Conservation (phyloP, 495 filamentous ascomycete genomes). For the Chaetomidium leptoderma region DNA sequence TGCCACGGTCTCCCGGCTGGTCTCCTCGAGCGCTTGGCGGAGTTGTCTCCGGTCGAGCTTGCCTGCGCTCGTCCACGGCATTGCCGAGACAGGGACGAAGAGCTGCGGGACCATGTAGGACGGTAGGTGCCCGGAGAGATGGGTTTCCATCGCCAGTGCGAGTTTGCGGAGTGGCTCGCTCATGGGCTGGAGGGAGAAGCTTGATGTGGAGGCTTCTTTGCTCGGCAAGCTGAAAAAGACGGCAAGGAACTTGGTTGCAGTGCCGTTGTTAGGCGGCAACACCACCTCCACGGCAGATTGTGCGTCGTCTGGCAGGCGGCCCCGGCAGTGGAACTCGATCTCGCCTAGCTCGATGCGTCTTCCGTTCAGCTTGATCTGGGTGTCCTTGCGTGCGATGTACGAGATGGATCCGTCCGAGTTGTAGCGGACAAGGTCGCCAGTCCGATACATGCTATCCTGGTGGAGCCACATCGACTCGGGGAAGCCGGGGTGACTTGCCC, state of each 20-base stretch:
- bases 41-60: constrained; percentile 13
- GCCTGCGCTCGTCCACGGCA: constrained; percentile 6
- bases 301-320: neutral
- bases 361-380: constrained; percentile 32
- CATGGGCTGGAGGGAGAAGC: neutral
- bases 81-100: neutral
- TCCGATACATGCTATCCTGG: constrained; percentile 56
- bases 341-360: constrained; percentile 39
- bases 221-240: constrained; percentile 11
- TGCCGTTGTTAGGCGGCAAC: neutral
- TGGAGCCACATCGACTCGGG: neutral
- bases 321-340: constrained; percentile 48
- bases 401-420: constrained; percentile 47
- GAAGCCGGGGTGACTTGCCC: neutral
- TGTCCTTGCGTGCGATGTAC: constrained; percentile 36
- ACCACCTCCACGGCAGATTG: constrained; percentile 7
- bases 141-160: neutral
- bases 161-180: too few species aligned
- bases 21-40: constrained; percentile 13
- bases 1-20: constrained; percentile 6
- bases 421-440: constrained; percentile 54
- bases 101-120: constrained; percentile 6
- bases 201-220: neutral
- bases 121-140: neutral
- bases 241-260: constrained; percentile 1